Evolutionary conservation across 164 flowering plant genomes (phyloP).

Genomic region (Magnolia sinica): DNA sequence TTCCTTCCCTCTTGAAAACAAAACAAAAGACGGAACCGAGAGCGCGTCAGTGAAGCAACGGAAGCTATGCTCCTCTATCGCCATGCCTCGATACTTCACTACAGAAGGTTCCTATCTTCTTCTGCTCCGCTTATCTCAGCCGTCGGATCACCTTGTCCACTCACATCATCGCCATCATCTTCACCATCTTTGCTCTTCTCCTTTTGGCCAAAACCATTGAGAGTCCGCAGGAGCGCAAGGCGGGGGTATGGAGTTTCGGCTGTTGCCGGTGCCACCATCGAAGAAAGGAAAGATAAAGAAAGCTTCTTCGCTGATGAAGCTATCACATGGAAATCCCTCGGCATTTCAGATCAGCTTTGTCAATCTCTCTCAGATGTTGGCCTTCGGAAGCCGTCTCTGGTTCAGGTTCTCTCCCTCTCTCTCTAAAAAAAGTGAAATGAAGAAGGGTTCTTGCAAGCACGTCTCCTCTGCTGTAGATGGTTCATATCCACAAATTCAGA

Average conservation of each 20-base stretch:
- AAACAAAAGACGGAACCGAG: too few species aligned
- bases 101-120: not conserved
- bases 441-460: too few species aligned
- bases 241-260: not conserved
- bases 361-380: conserved; percentile 53
- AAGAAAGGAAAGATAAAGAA: conserved; percentile 1
- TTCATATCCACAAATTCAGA: too few species aligned
- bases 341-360: conserved; percentile 57
- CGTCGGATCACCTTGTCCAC: not conserved
- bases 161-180: not conserved
- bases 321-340: conserved; percentile 76
- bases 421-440: too few species aligned
- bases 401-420: conserved; percentile 55
- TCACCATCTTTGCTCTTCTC: not conserved
- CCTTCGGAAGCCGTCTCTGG: conserved; percentile 62
- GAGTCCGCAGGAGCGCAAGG: not conserved
- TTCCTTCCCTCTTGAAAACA: too few species aligned
- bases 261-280: not conserved
- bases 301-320: conserved; percentile 57
- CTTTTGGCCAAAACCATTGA: not conserved
- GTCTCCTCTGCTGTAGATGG: too few species aligned
- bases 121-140: not conserved
- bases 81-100: not conserved
- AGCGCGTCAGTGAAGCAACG: too few species aligned
- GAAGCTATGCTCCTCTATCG: not conserved